Evolutionary conservation across 106 monocot species (phyloP).

Genomic region (Gastrodia elata): DNA sequence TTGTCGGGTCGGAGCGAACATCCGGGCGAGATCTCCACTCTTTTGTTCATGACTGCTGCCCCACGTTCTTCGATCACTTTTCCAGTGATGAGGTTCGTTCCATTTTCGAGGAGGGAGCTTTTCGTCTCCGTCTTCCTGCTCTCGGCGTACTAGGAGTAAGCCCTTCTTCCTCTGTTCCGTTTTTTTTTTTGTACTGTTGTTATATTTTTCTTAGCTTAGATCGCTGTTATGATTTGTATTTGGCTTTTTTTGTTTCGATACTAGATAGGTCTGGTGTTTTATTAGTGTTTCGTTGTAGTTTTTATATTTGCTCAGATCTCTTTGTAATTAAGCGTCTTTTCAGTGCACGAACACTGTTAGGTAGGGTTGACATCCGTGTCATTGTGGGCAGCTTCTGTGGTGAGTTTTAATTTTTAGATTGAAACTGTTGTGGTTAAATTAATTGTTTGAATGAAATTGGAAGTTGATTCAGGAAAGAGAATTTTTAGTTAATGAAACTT

Average conservation of each 20-base stretch:
- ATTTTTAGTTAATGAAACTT: too few species aligned
- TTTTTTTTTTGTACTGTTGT: background rate
- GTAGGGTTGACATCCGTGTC: background rate
- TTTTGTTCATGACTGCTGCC: background rate
- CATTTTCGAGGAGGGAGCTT: constrained; percentile 21
- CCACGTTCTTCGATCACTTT: background rate
- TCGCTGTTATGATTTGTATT: background rate
- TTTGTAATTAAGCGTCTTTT: background rate
- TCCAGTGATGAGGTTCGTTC: constrained; percentile 19
- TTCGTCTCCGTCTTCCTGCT: constrained; percentile 23
- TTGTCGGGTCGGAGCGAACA: constrained; percentile 1
- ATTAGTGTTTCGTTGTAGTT: background rate
- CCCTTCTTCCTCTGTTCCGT: background rate
- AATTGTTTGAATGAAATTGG: too few species aligned
- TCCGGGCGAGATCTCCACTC: background rate
- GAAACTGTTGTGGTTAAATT: too few species aligned
- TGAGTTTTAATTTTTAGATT: background rate
- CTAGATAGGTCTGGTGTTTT: background rate
- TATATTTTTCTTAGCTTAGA: background rate
- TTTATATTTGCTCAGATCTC: background rate
- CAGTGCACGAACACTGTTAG: background rate
- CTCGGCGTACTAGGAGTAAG: constrained; percentile 27
- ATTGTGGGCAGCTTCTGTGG: background rate
- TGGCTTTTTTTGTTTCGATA: background rate
- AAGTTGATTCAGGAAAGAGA: too few species aligned